These are phyloP conservation scores for Kwoniella sp. DNA, from an alignment of 768 basidiomycete species.

Conservation along the genomic window DNA sequence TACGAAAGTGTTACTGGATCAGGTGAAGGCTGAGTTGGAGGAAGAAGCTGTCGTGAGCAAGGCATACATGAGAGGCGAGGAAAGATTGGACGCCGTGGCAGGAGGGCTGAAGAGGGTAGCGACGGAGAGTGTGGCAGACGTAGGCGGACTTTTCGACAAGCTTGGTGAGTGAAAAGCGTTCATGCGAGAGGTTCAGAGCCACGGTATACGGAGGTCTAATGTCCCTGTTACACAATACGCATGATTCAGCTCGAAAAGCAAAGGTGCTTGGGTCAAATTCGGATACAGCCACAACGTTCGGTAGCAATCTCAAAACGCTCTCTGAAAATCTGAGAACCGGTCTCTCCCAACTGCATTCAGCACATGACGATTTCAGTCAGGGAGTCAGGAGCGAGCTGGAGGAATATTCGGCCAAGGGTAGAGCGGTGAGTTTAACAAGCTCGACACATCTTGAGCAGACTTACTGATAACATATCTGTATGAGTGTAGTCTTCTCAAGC, in stretches of 20 bases:
- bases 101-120: conserved; percentile 67
- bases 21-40: conserved; percentile 66
- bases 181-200: background rate
- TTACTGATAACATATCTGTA: background rate
- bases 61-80: conserved; percentile 76
- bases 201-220: conserved; percentile 3
- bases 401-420: conserved; percentile 64
- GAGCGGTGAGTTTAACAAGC: conserved; percentile 57
- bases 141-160: conserved; percentile 74
- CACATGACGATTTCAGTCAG: conserved; percentile 62
- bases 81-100: conserved; percentile 71
- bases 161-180: conserved; percentile 63
- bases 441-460: no score
- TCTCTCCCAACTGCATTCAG: conserved; percentile 67
- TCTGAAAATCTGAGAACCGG: conserved; percentile 63
- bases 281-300: conserved; percentile 67
- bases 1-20: conserved; percentile 65
- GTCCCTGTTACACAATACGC: background rate
- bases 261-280: conserved; percentile 68
- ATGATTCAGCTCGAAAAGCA: conserved; percentile 69
- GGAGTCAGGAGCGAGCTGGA: conserved; percentile 66
- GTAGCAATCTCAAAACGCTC: conserved; percentile 64
- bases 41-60: conserved; percentile 78
- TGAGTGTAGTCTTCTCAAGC: conserved; percentile 16
- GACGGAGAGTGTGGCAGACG: conserved; percentile 70